A percentile compares a stretch with the other conserved stretches of the same genome.
Conservation (phyloP, 164 flowering plant species). For the Malania oleifera region DNA sequence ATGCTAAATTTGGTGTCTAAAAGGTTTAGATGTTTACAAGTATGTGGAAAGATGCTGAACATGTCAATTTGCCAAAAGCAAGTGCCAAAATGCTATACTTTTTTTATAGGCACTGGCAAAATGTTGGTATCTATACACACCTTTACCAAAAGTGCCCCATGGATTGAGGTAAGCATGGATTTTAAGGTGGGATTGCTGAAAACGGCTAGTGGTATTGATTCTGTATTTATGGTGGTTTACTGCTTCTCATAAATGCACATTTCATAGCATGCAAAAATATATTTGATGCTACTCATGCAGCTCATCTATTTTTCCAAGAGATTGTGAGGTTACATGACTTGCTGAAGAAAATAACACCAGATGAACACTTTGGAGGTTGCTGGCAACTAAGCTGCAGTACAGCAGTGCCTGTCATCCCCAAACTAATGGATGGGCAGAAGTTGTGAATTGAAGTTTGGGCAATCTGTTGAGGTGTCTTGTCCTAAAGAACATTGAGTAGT, state of each 20-base stretch:
- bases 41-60: background rate
- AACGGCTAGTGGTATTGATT: background rate
- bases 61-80: constrained; percentile 1
- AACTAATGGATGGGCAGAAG: constrained; percentile 3
- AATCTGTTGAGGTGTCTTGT: no score
- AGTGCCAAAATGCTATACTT: no score
- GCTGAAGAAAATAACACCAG: constrained; percentile 3
- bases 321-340: background rate
- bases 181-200: background rate
- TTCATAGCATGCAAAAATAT: constrained; percentile 9
- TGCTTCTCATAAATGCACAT: constrained; percentile 7
- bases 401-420: constrained; percentile 8
- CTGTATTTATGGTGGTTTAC: constrained; percentile 7
- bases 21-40: background rate
- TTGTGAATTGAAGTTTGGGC: constrained; percentile 4
- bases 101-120: no score
- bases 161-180: constrained; percentile 10
- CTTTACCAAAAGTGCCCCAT: background rate
- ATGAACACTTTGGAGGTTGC: constrained; percentile 10
- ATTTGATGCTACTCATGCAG: constrained; percentile 1
- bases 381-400: no score
- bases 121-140: constrained; percentile 2
- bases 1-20: background rate
- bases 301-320: constrained; percentile 1
- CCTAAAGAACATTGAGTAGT: background rate